These are phyloP conservation scores for Cucumis cinereus DNA, from an alignment of 306 rosid species.

Conservation along the genomic window DNA sequence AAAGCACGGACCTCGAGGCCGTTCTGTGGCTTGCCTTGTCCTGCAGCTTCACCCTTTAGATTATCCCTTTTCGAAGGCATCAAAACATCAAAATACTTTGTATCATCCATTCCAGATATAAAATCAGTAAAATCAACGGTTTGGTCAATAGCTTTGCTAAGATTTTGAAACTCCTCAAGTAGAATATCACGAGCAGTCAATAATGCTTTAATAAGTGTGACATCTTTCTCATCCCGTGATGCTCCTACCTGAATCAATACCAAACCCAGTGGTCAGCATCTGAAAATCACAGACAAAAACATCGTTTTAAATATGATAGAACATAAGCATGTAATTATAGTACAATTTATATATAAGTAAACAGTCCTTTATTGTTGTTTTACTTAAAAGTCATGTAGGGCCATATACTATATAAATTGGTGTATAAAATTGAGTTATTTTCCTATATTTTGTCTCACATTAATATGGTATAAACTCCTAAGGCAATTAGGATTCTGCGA, in stretches of 20 bases:
- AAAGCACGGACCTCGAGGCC: slow-evolving; percentile 57
- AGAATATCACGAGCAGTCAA: slow-evolving; percentile 57
- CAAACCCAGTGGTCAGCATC: slow-evolving; percentile 29
- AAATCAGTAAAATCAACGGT: slow-evolving; percentile 55
- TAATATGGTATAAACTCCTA: background rate
- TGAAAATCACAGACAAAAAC: slow-evolving; percentile 6
- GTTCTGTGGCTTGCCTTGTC: slow-evolving; percentile 66
- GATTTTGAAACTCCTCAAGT: slow-evolving; percentile 60
- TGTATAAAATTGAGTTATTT: background rate
- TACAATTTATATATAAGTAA: background rate
- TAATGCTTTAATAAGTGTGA: slow-evolving; percentile 48
- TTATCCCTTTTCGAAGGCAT: slow-evolving; percentile 27
- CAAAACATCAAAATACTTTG: slow-evolving; percentile 24
- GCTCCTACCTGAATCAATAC: slow-evolving; percentile 26
- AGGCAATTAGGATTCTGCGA: background rate
- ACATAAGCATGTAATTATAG: background rate
- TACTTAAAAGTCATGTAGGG: background rate
- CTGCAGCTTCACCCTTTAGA: slow-evolving; percentile 24
- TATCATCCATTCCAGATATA: slow-evolving; percentile 47
- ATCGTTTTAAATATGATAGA: background rate
- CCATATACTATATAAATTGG: background rate
- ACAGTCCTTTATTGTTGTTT: background rate
- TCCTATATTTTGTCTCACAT: background rate
- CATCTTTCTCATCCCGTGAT: slow-evolving; percentile 24
- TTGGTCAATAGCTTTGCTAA: slow-evolving; percentile 48